Base-by-base conservation (phyloP, 768 basidiomycete genomes). In the Pleurotus eryngii region DNA sequence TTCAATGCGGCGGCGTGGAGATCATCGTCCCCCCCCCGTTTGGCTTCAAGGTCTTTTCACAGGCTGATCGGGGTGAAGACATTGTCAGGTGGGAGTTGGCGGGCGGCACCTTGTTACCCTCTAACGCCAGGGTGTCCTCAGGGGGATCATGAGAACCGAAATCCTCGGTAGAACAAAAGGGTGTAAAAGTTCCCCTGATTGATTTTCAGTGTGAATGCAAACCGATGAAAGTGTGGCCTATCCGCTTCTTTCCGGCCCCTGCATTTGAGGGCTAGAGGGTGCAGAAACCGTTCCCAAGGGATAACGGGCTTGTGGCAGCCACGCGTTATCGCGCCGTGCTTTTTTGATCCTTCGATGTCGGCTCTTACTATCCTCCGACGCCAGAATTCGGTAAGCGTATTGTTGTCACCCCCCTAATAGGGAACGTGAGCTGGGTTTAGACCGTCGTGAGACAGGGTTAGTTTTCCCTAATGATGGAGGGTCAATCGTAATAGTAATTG, bases 401-500 rank as follows among this genome's bases (percentile, higher is more conserved):
- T 84, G 83, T 86, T n/a, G n/a, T 86, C 84, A 86, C n/a, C 83
- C 84, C 84, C 72, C 70, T 73, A 84, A 84, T 85, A 85, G 84
- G 85, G 82, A 86, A 84, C 79, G 80, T 84, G 84, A 84, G 83
- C 84, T 85, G 83, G 84, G 83, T 85, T n/a, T 86, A 85, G 84
- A 85, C 84, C 81, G 79, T 86, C 81, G 82, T 86, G 84, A 85
- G 85, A 87, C 83, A 86, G n/a, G 85, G 84, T 86, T 87, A 86
- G 84, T 87, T 86, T 86, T 87, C 84, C 83, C 84, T 87, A 84
- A 83, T 86, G 83, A 85, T 86, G 84, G 79, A 81, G 81, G 70
- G 82, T 85, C 76, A 74, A n/a, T 84, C 80, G 78, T 79, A 81
- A 86, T 78, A 82, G 83, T 84, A 86, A 85, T 86, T 82, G 81